Evolutionary conservation across 495 filamentous ascomycete species (phyloP), one percentile per base, ranked within the genome.

Genomic region (Hyphodiscus hymeniophilus): DNA sequence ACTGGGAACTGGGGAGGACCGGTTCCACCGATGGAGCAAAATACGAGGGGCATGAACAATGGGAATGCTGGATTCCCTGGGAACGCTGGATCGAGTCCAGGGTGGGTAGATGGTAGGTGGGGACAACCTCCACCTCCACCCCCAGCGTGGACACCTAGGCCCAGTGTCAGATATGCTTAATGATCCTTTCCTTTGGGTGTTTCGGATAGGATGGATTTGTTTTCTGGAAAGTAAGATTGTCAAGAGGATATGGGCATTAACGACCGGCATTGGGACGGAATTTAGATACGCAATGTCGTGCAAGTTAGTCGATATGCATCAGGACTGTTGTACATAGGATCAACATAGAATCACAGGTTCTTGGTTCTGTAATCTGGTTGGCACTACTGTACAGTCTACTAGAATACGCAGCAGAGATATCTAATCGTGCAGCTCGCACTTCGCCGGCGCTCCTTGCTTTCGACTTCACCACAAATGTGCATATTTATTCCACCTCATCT

Each of bases 151-250:
- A 50, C 48, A 32, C 54, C 54, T 10, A 17, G 35, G 8, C 45
- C 36, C 1, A 50, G 31, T 38, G 45, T 52, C 8, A 41, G 56
- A 24, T 58, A 58, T 50, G 56, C 56, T 26, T 58, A 32, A 56
- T 38, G 18, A 28, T 12, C 13, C n/a, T 21, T 35, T 21, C 24
- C 21, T 20, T 48, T 41, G n/a, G 47, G 38, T 32, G 39, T 33
- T 13, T 10, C n/a, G 45, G 22, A 38, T n/a, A n/a, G 26, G 26
- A 5, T 4, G 26, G 26, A 10, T 28, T 28, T 28, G 26, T 28
- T 28, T 28, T 28, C 26, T 28, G 26, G 26, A n/a, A n/a, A n/a
- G n/a, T n/a, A n/a, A n/a, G n/a, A n/a, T n/a, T n/a, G n/a, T n/a
- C n/a, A n/a, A n/a, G n/a, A 28, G 26, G 26, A 28, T 28, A 28